Percentiles rank a stretch among this genome's conserved stretches.
Conservation (phyloP, 164 flowering plant genomes). For the Magnolia changhungtana region DNA sequence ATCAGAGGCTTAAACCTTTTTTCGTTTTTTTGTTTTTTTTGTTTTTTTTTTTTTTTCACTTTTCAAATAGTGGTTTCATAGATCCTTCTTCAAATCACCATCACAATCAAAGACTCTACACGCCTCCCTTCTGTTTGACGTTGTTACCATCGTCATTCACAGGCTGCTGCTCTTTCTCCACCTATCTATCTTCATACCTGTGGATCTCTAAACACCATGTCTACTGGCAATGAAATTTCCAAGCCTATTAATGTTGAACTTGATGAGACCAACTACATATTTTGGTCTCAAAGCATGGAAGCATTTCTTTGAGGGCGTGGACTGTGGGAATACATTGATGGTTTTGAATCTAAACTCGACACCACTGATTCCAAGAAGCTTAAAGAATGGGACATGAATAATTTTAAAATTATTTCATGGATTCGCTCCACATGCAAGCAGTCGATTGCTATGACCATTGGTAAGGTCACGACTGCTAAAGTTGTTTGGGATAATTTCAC, state of each 20-base stretch:
- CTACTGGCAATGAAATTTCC: background rate
- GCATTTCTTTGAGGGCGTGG: background rate
- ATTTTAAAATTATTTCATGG: slow-evolving; percentile 1
- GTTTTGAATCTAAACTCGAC: background rate
- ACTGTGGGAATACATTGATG: background rate
- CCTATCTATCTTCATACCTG: too few species aligned
- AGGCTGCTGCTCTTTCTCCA: too few species aligned
- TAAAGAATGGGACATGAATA: background rate
- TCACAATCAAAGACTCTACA: too few species aligned
- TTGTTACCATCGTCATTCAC: too few species aligned
- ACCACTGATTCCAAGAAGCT: background rate
- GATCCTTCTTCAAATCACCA: too few species aligned
- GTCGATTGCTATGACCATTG: background rate
- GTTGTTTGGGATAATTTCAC: background rate
- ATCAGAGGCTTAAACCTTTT: too few species aligned
- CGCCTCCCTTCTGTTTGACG: too few species aligned
- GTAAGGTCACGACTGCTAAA: too few species aligned
- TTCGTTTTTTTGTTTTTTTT: too few species aligned
- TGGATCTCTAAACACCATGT: background rate
- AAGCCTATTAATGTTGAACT: slow-evolving; percentile 1
- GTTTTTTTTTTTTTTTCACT: too few species aligned
- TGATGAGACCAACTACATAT: background rate
- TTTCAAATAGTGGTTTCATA: too few species aligned
- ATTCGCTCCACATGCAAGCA: slow-evolving; percentile 1
- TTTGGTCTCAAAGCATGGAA: slow-evolving; percentile 1